Percentiles rank a stretch among this genome's conserved stretches.
These are phyloP conservation scores for Fusarium sambucinum DNA, from an alignment of 2,329 filamentous ascomycete species.

Conservation along the genomic window DNA sequence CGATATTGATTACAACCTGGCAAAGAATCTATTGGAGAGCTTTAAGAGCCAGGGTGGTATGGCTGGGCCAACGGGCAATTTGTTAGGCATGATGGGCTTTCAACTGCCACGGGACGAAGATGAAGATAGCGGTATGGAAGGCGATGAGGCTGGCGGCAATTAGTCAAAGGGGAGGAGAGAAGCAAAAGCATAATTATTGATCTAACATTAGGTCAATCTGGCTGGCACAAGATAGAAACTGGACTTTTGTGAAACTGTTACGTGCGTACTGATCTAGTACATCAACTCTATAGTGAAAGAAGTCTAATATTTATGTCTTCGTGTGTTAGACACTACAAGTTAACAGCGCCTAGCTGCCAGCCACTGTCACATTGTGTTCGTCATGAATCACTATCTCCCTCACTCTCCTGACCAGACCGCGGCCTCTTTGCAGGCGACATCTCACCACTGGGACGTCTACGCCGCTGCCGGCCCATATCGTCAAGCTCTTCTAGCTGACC, in stretches of 20 bases:
- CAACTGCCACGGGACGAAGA: constrained; percentile 83
- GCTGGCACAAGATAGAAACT: background rate
- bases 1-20: constrained; percentile 86
- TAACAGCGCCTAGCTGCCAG: background rate
- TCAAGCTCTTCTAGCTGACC: constrained; percentile 59
- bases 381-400: constrained; percentile 29
- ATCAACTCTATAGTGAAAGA: background rate
- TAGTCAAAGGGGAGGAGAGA: constrained; percentile 24
- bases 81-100: constrained; percentile 88
- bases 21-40: constrained; percentile 90
- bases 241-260: background rate
- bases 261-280: constrained; percentile 1
- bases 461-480: constrained; percentile 47
- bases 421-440: constrained; percentile 60
- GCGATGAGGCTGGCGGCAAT: constrained; percentile 26
- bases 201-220: background rate
- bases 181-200: background rate
- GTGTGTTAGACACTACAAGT: background rate
- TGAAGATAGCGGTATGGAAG: constrained; percentile 55
- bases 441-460: constrained; percentile 56
- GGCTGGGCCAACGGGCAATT: constrained; percentile 86
- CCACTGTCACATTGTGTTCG: background rate
- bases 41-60: constrained; percentile 91
- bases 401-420: constrained; percentile 48
- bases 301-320: constrained; percentile 24